Base-by-base conservation (phyloP, 1,284 basidiomycete genomes). In the Ganoderma lucidum region DNA sequence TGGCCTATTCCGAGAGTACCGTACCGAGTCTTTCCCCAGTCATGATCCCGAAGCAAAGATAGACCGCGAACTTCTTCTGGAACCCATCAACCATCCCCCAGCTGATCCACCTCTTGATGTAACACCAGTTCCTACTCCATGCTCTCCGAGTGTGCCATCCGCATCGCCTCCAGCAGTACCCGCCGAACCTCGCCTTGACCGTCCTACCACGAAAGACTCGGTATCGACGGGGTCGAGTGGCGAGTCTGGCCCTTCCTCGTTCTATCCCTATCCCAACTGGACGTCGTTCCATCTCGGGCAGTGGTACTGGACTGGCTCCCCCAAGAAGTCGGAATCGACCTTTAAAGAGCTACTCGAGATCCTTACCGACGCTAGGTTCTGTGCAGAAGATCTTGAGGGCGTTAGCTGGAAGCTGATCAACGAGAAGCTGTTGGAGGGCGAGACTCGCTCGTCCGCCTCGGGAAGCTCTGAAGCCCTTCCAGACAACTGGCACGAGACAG, bases 291-390 rank as follows among this genome's bases (percentile, higher is more conserved):
- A 19, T n/a, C 58, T 69, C 9, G 64, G 64, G 2, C 30, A 62
- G 32, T 69, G 68, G 68, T 66, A 67, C 56, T 69, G 68, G 68
- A 62, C 23, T 14, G 32, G 53, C 17, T 39, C 39, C 28, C 30
- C 55, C 23, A 41, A 67, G 32, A 69, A 69, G 53, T 67, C 58
- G 35, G 41, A 69, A 55, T 58, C 65, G 15, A 45, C 42, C 41
- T 69, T 69, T 41, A 59, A 55, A n/a, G 59, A 69, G 17, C 64
- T 69, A 3, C 23, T 66, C 10, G 56, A 68, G 5, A 68, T 69
- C 8, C n/a, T 69, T 35, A 55, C 15, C 2, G 59, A 69, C 39
- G n/a, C 42, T 15, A 35, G 39, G 30, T 66, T 69, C 64, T 12
- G 41, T 15, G 42, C 58, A 12, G 35, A 39, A 9, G 62, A 63